Evolutionary conservation across 2,329 filamentous ascomycete genomes (phyloP).

Genomic region (Sporothrix pseudoabietina): DNA sequence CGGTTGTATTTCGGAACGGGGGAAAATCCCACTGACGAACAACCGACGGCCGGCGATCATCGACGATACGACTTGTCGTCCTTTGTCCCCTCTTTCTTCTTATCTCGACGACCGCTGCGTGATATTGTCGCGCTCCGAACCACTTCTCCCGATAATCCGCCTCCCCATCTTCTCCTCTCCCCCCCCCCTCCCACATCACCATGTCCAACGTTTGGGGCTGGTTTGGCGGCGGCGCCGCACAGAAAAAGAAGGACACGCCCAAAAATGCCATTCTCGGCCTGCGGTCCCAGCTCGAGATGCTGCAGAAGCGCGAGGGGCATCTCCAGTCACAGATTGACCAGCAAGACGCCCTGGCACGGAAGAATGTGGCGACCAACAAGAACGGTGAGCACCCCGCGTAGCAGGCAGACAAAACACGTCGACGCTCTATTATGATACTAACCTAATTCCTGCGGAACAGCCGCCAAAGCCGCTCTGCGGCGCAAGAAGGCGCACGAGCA

Average conservation of each 20-base stretch:
- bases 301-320: constrained; percentile 94
- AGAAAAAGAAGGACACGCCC: constrained; percentile 88
- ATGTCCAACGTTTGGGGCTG: constrained; percentile 79
- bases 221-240: constrained; percentile 82
- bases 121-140: background rate
- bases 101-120: constrained; percentile 18
- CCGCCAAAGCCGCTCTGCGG: constrained; percentile 84
- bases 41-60: background rate
- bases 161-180: background rate
- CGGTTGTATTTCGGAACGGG: constrained; percentile 14
- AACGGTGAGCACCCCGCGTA: constrained; percentile 63
- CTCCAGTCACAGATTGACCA: constrained; percentile 90
- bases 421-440: background rate
- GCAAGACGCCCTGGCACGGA: constrained; percentile 84
- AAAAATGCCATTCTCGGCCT: constrained; percentile 95
- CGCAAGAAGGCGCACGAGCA: constrained; percentile 95
- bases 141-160: background rate
- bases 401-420: background rate
- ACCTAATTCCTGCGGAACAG: constrained; percentile 50
- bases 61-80: background rate
- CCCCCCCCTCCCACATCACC: background rate
- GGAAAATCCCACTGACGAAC: background rate
- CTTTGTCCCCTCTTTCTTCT: background rate
- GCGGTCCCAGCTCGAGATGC: constrained; percentile 90
- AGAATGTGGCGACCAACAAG: constrained; percentile 88